phyloP scores from a whole-genome alignment of 805 yeast genomes.

The Torulaspora delbrueckii region DNA sequence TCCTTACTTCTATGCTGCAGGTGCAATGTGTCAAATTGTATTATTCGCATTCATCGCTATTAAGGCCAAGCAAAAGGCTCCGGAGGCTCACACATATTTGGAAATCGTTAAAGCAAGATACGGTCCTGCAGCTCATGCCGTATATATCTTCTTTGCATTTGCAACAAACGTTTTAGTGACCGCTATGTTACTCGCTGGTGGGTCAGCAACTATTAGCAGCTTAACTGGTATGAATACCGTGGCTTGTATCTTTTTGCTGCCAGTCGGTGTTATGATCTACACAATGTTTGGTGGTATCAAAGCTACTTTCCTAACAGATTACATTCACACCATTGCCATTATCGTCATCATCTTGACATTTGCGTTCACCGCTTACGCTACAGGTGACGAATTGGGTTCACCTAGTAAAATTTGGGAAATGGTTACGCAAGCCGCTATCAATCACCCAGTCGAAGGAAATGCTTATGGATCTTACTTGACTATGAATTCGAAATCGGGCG shows the following conservation, averaged over 20 bases:
- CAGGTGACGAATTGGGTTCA: conserved; percentile 67
- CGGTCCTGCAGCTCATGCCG: conserved; percentile 68
- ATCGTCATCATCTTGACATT: conserved; percentile 74
- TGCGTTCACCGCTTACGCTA: conserved; percentile 73
- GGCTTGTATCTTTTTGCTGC: conserved; percentile 78
- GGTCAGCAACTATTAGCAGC: conserved; percentile 74
- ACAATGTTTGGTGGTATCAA: conserved; percentile 78
- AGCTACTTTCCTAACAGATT: conserved; percentile 78
- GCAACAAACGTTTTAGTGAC: conserved; percentile 88
- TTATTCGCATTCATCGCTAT: conserved; percentile 83
- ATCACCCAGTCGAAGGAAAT: conserved; percentile 70
- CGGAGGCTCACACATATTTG: conserved; percentile 85
- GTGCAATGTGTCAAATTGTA: conserved; percentile 85
- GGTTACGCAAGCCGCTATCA: conserved; percentile 54
- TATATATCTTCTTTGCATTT: conserved; percentile 71
- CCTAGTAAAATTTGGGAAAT: conserved; percentile 77
- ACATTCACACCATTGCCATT: conserved; percentile 74
- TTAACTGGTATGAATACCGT: conserved; percentile 79
- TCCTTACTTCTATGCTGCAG: conserved; percentile 81
- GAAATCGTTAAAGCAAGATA: conserved; percentile 80
- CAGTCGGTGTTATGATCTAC: conserved; percentile 71
- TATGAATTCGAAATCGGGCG: conserved; percentile 79
- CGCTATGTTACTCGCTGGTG: conserved; percentile 88
- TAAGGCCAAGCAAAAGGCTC: conserved; percentile 83
- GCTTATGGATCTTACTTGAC: conserved; percentile 85